Base-by-base conservation (phyloP, 345 rosid species). In the Clarkia xantiana region DNA sequence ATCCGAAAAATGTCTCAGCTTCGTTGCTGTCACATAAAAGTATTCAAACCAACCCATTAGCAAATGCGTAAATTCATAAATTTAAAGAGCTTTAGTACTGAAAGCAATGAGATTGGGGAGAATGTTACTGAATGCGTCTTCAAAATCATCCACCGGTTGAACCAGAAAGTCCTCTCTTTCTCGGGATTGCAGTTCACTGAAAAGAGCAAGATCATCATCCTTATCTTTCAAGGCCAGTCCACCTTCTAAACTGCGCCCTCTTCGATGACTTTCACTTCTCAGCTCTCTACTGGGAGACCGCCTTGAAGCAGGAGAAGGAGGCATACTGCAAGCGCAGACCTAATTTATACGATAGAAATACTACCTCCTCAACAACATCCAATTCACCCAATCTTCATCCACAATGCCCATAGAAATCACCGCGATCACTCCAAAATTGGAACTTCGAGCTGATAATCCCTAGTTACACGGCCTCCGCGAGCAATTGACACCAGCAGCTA, bases 121-220 rank as follows among this genome's bases (percentile, higher is more conserved):
- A 68, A 53, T 67, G 76, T 86, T 82, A 91, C 96, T 75, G 67
- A 91, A 84, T 36, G 69, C 68, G 60, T 86, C 96, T 61, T 91
- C 96, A 15, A 78, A 70, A 67, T 86, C 87, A 60, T 78, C 90
- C 0, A 76, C 57, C 3, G 96, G 71, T 67, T 80, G 83, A 45
- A 91, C 87, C 80, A 91, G 76, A 64, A 91, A 91, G 70, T 58
- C 51, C 45, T 84, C 96, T 44, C 74, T 78, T 66, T 91, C 98
- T 63, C 73, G 81, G 38, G 77, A 71, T 67, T 80, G 94, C 94
- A 91, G 62, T 69, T 91, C 96, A 45, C 71, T 81, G 65, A 91
- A 91, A 67, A 91, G 63, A 1, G 87, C 82, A 48, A 86, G 96
- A 69, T 91, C 93, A 0, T 86, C 98, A 34, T 91, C 95, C 53